Evolutionary conservation across 768 basidiomycete genomes (phyloP).

Genomic region (Pleurotus pulmonarius): DNA sequence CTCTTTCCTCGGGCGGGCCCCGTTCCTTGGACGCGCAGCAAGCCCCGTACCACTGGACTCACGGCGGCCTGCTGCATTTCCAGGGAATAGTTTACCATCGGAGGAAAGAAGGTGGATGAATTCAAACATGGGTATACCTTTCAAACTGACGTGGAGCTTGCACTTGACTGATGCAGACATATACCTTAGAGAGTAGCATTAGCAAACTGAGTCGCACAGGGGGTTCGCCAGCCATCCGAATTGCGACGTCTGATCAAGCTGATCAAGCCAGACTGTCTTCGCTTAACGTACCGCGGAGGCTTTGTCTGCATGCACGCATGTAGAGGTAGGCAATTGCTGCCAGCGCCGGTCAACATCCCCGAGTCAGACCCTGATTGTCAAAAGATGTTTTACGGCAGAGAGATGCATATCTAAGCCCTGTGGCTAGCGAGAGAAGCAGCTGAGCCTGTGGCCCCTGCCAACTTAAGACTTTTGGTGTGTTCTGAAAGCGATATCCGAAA

Average conservation of each 20-base stretch:
- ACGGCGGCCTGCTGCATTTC: not conserved
- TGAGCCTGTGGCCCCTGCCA: not conserved
- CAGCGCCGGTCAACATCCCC: constrained; percentile 6
- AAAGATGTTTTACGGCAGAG: not conserved
- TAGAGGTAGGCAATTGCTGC: not conserved
- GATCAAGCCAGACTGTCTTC: not conserved
- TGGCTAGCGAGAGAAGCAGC: no score
- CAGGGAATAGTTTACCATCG: not conserved
- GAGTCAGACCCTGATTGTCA: not conserved
- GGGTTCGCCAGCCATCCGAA: not conserved
- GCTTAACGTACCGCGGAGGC: no score
- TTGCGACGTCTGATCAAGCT: not conserved
- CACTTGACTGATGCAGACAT: not conserved
- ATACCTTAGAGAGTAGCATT: not conserved
- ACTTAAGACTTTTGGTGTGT: no score
- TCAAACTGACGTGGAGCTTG: not conserved
- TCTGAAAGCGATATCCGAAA: no score
- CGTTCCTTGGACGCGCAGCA: not conserved
- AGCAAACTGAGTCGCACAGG: not conserved
- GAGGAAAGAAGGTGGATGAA: not conserved
- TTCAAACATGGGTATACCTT: constrained; percentile 1
- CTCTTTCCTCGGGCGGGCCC: not conserved
- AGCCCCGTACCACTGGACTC: not conserved
- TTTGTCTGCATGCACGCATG: not conserved
- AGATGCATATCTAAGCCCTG: not conserved